Percentiles rank a stretch among this genome's conserved stretches.
These are phyloP conservation scores for Aspergillus steynii DNA, from an alignment of 495 filamentous ascomycete genomes.

Conservation along the genomic window DNA sequence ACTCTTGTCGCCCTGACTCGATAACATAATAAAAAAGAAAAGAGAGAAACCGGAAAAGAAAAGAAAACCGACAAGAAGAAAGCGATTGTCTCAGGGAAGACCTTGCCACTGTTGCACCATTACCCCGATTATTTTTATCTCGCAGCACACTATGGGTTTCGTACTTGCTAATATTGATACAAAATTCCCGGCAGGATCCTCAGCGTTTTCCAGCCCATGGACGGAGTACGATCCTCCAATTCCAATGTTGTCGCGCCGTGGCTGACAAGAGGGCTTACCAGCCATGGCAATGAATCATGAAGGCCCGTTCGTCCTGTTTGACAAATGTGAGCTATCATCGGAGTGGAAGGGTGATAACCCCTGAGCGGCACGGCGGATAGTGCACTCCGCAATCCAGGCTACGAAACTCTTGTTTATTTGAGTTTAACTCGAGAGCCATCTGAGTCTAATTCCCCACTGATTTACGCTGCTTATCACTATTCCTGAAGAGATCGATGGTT, in stretches of 20 bases:
- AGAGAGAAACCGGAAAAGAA: background rate
- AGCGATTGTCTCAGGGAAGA: background rate
- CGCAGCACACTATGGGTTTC: slow-evolving; percentile 18
- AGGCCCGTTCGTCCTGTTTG: background rate
- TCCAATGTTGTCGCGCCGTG: background rate
- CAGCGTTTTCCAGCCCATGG: background rate
- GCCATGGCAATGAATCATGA: background rate
- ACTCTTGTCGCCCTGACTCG: background rate
- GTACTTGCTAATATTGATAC: slow-evolving; percentile 12
- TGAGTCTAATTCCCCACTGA: slow-evolving; percentile 1
- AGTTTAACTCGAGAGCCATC: background rate
- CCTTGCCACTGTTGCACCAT: background rate
- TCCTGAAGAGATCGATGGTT: background rate
- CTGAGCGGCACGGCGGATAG: background rate
- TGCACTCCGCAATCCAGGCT: background rate
- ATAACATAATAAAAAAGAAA: background rate
- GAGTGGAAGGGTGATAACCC: background rate
- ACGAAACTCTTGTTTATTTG: background rate
- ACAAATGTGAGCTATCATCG: background rate
- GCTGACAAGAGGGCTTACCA: background rate
- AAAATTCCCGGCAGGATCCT: background rate
- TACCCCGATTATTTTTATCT: slow-evolving; percentile 11
- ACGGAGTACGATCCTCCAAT: slow-evolving; percentile 2
- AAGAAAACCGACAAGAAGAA: background rate
- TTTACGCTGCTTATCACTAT: background rate